Conservation (phyloP, 108 stramenopile genomes). For the Poteriospumella lacustris region DNA sequence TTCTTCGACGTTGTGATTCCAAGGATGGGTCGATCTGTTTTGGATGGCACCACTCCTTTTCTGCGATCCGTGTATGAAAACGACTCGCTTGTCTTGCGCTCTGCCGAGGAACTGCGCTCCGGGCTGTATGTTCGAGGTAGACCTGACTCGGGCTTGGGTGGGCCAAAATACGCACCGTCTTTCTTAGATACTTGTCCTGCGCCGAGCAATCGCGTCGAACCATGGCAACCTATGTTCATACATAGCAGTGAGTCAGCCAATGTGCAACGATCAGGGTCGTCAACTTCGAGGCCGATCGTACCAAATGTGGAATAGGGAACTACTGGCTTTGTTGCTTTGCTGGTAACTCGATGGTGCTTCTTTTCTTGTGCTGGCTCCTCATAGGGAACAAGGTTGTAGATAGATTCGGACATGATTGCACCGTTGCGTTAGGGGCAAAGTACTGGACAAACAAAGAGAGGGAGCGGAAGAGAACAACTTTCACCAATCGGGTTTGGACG, state of each 20-base stretch:
- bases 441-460: no score
- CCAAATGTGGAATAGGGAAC: conserved; percentile 18
- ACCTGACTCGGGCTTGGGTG: background rate
- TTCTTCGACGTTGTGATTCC: conserved; percentile 58
- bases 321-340: background rate
- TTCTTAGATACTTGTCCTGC: conserved; percentile 5
- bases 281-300: no score
- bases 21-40: conserved; percentile 30
- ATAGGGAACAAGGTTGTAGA: conserved; percentile 24
- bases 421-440: no score
- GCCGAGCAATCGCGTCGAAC: conserved; percentile 16
- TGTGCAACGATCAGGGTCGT: no score
- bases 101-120: no score
- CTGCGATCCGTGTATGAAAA: conserved; percentile 8
- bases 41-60: conserved; percentile 1
- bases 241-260: no score
- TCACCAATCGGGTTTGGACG: no score
- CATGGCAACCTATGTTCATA: conserved; percentile 13
- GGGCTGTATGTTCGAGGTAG: no score
- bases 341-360: background rate
- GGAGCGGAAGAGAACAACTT: no score
- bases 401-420: conserved; percentile 21
- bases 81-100: background rate
- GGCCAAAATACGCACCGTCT: conserved; percentile 20
- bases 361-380: background rate